phyloP scores from a whole-genome alignment of 495 filamentous ascomycete species.

The Podospora australis region DNA sequence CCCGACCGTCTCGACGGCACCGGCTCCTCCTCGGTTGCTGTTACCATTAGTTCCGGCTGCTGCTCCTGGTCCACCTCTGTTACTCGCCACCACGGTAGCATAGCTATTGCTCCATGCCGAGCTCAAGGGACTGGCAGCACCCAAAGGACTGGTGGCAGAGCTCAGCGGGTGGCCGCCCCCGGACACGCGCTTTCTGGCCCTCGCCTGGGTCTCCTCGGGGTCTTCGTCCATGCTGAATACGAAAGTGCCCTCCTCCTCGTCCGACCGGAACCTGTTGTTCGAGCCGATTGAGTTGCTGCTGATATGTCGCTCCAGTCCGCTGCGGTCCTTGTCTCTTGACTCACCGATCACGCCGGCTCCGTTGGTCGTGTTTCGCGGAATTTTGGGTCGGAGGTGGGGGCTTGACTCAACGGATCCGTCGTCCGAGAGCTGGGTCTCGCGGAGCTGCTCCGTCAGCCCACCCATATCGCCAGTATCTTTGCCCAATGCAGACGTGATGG shows the following conservation, averaged over 20 bases:
- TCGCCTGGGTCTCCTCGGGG: conserved; percentile 51
- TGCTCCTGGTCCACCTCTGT: too few species aligned
- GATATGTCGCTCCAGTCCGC: conserved; percentile 43
- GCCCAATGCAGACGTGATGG: conserved; percentile 56
- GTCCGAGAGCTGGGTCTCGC: conserved; percentile 45
- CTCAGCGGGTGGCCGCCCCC: conserved; percentile 19
- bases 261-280: conserved; percentile 52
- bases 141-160: conserved; percentile 19
- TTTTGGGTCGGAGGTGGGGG: conserved; percentile 35
- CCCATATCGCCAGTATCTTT: conserved; percentile 45
- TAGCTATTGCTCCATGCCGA: conserved; percentile 31
- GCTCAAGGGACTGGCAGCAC: conserved; percentile 26
- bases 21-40: conserved; percentile 5
- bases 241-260: conserved; percentile 65
- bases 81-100: conserved; percentile 29
- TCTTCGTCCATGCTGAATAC: conserved; percentile 85
- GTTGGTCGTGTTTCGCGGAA: conserved; percentile 24
- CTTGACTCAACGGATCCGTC: conserved; percentile 31
- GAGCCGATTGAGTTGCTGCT: conserved; percentile 47
- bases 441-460: conserved; percentile 65
- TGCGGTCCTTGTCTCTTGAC: conserved; percentile 27
- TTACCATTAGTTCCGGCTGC: conserved; percentile 13
- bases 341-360: conserved; percentile 27
- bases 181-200: conserved; percentile 37
- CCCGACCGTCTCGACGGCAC: conserved; percentile 15